A percentile compares a stretch with the other conserved stretches of the same genome.
Conservation (phyloP, 1,284 basidiomycete genomes). For the Moniliella sp. region DNA sequence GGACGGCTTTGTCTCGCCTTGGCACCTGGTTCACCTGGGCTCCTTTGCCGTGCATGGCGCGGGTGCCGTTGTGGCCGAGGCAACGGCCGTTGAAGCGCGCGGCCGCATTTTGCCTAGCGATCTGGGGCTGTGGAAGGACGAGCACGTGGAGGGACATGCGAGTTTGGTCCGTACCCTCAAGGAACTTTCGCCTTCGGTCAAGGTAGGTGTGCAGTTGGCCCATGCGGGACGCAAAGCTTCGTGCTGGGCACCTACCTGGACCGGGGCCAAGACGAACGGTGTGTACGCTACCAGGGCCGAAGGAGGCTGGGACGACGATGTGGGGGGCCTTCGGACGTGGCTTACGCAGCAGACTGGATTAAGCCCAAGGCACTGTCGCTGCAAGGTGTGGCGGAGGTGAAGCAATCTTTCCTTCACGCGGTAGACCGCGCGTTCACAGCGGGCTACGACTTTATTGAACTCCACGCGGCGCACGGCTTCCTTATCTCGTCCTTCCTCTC, state of each 20-base stretch:
- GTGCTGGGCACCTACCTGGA: slow-evolving; percentile 31
- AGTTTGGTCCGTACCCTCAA: slow-evolving; percentile 56
- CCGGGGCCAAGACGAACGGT: slow-evolving; percentile 27
- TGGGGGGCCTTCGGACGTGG: slow-evolving; percentile 42
- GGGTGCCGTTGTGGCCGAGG: slow-evolving; percentile 24
- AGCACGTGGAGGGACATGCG: slow-evolving; percentile 48
- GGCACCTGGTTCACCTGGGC: slow-evolving; percentile 26
- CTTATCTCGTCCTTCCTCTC: slow-evolving; percentile 40
- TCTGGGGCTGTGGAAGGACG: slow-evolving; percentile 51
- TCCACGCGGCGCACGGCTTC: slow-evolving; percentile 40
- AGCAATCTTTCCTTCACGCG: slow-evolving; percentile 48
- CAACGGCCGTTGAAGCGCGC: slow-evolving; percentile 45
- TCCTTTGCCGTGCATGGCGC: slow-evolving; percentile 27
- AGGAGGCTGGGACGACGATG: slow-evolving; percentile 53
- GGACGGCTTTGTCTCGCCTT: slow-evolving; percentile 23
- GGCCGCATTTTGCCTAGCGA: slow-evolving; percentile 47
- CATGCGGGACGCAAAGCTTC: slow-evolving; percentile 58
- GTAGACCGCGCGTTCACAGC: slow-evolving; percentile 39
- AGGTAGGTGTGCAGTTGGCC: slow-evolving; percentile 54
- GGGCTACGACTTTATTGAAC: slow-evolving; percentile 53
- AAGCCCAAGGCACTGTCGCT: slow-evolving; percentile 43
- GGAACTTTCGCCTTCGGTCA: slow-evolving; percentile 41
- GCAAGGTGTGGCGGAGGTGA: slow-evolving; percentile 44
- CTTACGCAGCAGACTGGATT: slow-evolving; percentile 40
- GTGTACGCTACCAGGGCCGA: slow-evolving; percentile 11